phyloP scores from a whole-genome alignment of 2,329 filamentous ascomycete genomes.

The Fusarium nygamai region DNA sequence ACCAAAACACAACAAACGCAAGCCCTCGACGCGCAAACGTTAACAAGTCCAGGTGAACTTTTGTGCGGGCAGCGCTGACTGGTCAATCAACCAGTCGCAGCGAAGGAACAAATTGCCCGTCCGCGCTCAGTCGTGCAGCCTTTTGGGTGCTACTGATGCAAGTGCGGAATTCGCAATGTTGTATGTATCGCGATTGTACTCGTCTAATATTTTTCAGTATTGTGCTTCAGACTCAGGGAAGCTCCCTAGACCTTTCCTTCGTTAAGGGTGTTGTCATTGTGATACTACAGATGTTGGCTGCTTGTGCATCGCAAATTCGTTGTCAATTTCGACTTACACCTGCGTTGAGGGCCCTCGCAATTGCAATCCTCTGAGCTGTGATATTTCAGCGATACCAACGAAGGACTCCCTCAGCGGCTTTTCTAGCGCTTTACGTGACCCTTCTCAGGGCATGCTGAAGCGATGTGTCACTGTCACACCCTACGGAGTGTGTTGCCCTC shows the following conservation, averaged over 20 bases:
- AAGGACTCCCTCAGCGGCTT: conserved; percentile 33
- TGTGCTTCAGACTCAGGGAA: background rate
- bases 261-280: background rate
- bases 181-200: conserved; percentile 39
- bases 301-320: conserved; percentile 28
- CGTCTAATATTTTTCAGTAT: conserved; percentile 28
- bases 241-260: conserved; percentile 4
- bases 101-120: conserved; percentile 16
- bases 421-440: conserved; percentile 38
- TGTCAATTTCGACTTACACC: conserved; percentile 15
- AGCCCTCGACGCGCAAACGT: conserved; percentile 6
- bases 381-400: conserved; percentile 44
- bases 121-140: conserved; percentile 31
- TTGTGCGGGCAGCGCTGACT: conserved; percentile 26
- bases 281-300: conserved; percentile 8
- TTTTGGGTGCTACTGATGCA: conserved; percentile 38
- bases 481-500: conserved; percentile 27
- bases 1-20: conserved; percentile 15
- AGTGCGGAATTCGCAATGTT: conserved; percentile 25
- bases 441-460: conserved; percentile 38
- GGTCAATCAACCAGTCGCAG: conserved; percentile 28
- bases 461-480: conserved; percentile 41
- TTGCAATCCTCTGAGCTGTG: conserved; percentile 23
- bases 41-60: conserved; percentile 1
- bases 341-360: conserved; percentile 17